Evolutionary conservation across 2,329 filamentous ascomycete genomes (phyloP), one percentile per base, ranked within the genome.

Genomic region (Fonsecaea monophora): DNA sequence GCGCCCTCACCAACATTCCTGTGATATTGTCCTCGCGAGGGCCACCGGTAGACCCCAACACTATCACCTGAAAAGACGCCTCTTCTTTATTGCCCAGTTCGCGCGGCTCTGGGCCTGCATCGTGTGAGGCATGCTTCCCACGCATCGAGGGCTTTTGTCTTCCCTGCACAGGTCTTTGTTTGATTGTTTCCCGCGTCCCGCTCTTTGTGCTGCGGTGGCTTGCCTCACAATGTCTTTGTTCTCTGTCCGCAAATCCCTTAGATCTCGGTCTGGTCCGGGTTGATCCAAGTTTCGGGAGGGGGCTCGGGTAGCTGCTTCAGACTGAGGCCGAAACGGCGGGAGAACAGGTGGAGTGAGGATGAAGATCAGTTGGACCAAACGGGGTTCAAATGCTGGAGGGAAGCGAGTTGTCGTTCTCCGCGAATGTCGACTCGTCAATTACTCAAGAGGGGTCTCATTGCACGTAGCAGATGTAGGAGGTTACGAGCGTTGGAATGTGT

Each of bases 1-100:
- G 85, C 4, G 94, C 94, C 55, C 94, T 90, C 55, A 98, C 92
- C 21, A 99, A 86, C 65, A 98, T 88, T 2, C 93, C 92, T 0
- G 94, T 97, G 30, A 92, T 90, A 77, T 94, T 95, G 78, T 92
- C 89, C 83, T 99, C 95, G 74, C 87, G 86, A 37, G 95, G 95
- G 60, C 95, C 95, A 66, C 95, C 95, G 59, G 92, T 92, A 54
- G 92, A 88, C 70, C 95, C 95, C 82, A 92, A 78, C 66, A 92
- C 83, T 79, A 92, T 91, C 55, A 92, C 88, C 79, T 92, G 89
- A 79, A 92, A 80, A 48, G 87, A 86, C 76, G 87, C 71, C 35
- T 71, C 73, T 18, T 75, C 70, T 50, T 72, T 70, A 72, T 73
- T 73, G 15, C 69, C 70, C 61, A 69, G 60, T 35, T 69, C 70